Evolutionary conservation across 768 basidiomycete genomes (phyloP), one percentile per base, ranked within the genome.

Genomic region (Boletus subparvulus): DNA sequence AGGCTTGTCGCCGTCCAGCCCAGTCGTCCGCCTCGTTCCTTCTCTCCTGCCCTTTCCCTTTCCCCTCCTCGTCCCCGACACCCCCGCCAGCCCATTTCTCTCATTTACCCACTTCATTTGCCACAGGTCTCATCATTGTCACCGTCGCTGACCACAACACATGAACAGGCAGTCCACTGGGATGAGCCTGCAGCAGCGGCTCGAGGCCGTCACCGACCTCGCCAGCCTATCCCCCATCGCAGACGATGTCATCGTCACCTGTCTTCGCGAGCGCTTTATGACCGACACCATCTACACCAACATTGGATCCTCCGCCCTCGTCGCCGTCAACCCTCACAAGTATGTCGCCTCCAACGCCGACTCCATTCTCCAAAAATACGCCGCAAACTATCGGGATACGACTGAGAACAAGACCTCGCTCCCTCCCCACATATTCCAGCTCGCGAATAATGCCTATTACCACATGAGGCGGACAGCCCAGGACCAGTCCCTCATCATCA

Each of bases 261-360:
- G 88, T 64, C 81, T 95, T 58, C 86, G 92, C 33, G 92, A 94
- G 68, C 82, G 92, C 16, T 94, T 94, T 74, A 86, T 92, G 82
- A 75, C 84, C 3, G 92, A 94, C 76, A 80, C 75, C 61, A 86
- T 92, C 63, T 94, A 94, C 75, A 92, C 92, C 46, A 76, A 64
- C 63, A 67, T 93, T 60, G 88, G 90, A 47, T 76, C 88, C 6
- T 85, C 85, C 30, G 79, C 80, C 9, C 77, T 97, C 62, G 86
- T 98, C 59, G 90, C 90, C 32, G 79, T 98, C 64, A 98, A 98
- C 73, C 94, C 95, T 0, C 90, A 95, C 78, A 94, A 95, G 72
- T 94, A 92, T 63, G 81, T 96, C 42, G 61, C 87, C 17, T 83
- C 84, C 52, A 96, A 92, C 65, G 84, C 90, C 60, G 95, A 98